Percentiles rank a stretch among this genome's conserved stretches.
Conservation (phyloP, 208 protist species). For the Trypanosoma lewisi region DNA sequence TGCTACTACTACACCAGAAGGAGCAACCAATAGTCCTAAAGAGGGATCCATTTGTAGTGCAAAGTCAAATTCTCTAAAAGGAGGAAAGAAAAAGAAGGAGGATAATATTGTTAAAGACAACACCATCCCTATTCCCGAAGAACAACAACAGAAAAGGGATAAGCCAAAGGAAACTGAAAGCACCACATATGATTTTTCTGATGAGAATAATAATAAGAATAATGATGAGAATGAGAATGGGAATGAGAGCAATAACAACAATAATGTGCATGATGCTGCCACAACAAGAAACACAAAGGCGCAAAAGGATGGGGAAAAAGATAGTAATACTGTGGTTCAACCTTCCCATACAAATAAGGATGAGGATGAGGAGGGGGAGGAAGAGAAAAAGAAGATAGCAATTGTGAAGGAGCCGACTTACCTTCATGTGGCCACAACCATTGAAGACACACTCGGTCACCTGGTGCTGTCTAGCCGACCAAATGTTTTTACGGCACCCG, state of each 20-base stretch:
- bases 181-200: not conserved
- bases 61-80: too few species aligned
- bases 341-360: too few species aligned
- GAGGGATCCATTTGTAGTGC: too few species aligned
- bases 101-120: not conserved
- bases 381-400: constrained; percentile 1
- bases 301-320: too few species aligned
- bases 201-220: too few species aligned
- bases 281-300: too few species aligned
- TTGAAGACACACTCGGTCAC: constrained; percentile 62
- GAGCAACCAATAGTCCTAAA: too few species aligned
- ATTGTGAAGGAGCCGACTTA: constrained; percentile 47
- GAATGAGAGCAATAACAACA: not conserved
- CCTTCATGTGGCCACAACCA: constrained; percentile 46
- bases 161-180: not conserved
- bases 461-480: constrained; percentile 51
- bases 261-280: not conserved
- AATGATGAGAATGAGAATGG: not conserved
- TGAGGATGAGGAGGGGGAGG: not conserved
- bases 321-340: too few species aligned
- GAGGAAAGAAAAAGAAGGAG: constrained; percentile 12
- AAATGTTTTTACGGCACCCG: constrained; percentile 58
- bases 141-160: constrained; percentile 19
- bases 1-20: too few species aligned
- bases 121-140: not conserved